Evolutionary conservation across 108 stramenopile genomes (phyloP), one percentile per base, ranked within the genome.

Genomic region (Nannochloropsis gaditana): DNA sequence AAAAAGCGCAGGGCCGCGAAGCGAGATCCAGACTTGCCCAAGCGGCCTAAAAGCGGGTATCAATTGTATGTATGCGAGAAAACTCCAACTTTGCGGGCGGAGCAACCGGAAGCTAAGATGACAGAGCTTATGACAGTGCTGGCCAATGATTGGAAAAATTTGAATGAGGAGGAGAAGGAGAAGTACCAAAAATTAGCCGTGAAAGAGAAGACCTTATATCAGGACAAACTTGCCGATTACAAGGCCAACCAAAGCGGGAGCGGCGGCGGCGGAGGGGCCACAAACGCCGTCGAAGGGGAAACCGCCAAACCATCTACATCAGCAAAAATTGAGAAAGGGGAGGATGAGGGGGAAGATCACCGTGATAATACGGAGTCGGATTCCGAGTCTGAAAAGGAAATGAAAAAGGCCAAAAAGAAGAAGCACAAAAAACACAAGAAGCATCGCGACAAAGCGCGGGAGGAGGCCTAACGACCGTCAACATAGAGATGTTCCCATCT

Each of bases 371-470:
- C 59, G n/a, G 59, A 73, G 59, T 73, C 59, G n/a, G 59, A 73
- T n/a, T 6, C 59, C 3, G 15, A 15, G n/a, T 15, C 15, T 15
- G 59, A 73, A n/a, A 73, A 73, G 8, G 59, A 73, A n/a, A n/a
- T 73, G 59, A 73, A 73, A 2, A 73, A 73, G 59, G 15, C 59
- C 59, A 73, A 73, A n/a, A 73, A 73, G 59, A 73, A 73, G 59
- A 73, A 73, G n/a, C 59, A 73, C 59, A 73, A 73, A n/a, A 73
- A 73, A n/a, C 59, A 73, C 59, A 73, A 73, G 59, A 73, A 73
- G 59, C 59, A 73, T n/a, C 59, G n/a, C 6, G 59, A 73, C 59
- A 73, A 73, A n/a, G n/a, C 59, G 19, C 59, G 59, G 8, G 59
- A 73, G n/a, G 47, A 50, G 47, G 10, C 47, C 15, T 50, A 50